Base-by-base conservation (phyloP, 176 grass and related monocot species). In the Oryza punctata region DNA sequence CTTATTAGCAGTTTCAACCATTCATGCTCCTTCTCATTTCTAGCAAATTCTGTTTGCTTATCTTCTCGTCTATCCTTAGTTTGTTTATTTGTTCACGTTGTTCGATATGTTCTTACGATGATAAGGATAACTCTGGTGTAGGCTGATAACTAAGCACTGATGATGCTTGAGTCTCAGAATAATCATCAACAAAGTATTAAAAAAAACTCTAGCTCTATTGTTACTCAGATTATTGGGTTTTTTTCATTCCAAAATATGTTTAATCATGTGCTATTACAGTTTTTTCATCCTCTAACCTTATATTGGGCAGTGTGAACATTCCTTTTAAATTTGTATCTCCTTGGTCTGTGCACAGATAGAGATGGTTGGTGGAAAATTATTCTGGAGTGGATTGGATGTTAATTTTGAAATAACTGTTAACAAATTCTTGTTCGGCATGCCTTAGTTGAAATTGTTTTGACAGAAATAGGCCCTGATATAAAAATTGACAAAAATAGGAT, bases 11-110 rank as follows among this genome's bases (percentile, higher is more conserved):
- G 25, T 40, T 64, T 46, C 12, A 43, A 65, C 44, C 35, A 59
- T 84, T 37, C 41, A 40, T 81, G 60, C 81, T 81, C 78, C 41
- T 75, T 65, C 14, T 79, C 33, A 75, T 16, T 84, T 80, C 14
- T 18, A 37, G 32, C 9, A 37, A 71, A 65, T 15, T 26, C 21
- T 59, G 28, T 23, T 12, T 63, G 23, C 43, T 73, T 81, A 2
- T 60, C 43, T 78, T 72, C 54, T 63, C 41, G 44, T 71, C 64
- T 16, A 52, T 40, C 26, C 63, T 38, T 54, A 77, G 45, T 84
- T 73, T 50, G 45, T 84, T 73, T 50, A 13, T 65, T 40, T 75
- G 40, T 71, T 41, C 50, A 25, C 41, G 40, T 54, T 29, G n/a
- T 65, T 66, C 73, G 23, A 32, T 69, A 12, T 63, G 50, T 81